These are phyloP conservation scores for Neurospora sp. DNA, from an alignment of 495 filamentous ascomycete genomes.

Conservation along the genomic window DNA sequence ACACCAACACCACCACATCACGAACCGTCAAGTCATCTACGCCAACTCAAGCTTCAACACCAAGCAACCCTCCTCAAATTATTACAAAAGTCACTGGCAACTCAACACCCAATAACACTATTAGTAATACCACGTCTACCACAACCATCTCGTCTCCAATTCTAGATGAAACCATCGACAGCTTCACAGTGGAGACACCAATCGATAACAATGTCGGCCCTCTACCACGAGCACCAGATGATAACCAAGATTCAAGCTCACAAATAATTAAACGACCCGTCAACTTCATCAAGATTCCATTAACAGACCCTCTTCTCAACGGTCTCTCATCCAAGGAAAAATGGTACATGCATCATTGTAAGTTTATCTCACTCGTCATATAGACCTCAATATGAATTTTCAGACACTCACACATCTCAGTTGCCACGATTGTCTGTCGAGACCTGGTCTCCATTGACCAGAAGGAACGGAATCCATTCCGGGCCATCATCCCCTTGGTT, in stretches of 20 bases:
- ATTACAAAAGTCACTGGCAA: background rate
- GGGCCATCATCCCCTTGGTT: conserved; percentile 37
- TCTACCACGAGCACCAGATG: background rate
- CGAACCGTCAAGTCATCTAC: background rate
- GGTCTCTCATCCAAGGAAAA: conserved; percentile 25
- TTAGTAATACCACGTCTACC: background rate
- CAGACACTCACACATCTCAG: conserved; percentile 17
- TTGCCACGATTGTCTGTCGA: conserved; percentile 40
- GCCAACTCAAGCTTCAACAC: background rate
- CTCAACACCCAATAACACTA: background rate
- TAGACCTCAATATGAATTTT: background rate
- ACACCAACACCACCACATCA: background rate
- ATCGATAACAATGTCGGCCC: background rate
- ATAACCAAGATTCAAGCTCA: background rate
- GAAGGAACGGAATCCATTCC: conserved; percentile 37
- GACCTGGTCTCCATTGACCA: conserved; percentile 44
- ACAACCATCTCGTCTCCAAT: background rate
- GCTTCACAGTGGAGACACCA: background rate
- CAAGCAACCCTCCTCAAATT: background rate
- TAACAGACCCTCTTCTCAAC: conserved; percentile 27
- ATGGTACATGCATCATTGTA: conserved; percentile 44
- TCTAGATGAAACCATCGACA: background rate
- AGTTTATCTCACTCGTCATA: conserved; percentile 1
- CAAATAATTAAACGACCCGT: background rate
- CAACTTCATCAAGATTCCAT: background rate